phyloP scores from a whole-genome alignment of 2,329 filamentous ascomycete genomes.

The Hypoxylon sp. region DNA sequence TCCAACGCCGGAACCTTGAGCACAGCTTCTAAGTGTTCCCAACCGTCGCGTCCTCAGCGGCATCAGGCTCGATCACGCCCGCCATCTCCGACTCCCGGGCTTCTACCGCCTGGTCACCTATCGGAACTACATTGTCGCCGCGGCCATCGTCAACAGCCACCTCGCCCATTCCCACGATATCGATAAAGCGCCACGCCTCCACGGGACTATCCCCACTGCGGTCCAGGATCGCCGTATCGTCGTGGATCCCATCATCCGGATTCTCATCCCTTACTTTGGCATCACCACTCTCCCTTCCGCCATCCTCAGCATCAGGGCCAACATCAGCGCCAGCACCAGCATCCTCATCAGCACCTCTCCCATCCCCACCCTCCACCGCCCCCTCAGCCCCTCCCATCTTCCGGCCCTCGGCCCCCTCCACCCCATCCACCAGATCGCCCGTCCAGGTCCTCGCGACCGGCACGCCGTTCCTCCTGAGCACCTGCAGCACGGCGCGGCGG shows the following conservation, averaged over 20 bases:
- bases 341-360: slow-evolving; percentile 46
- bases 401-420: background rate
- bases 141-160: slow-evolving; percentile 43
- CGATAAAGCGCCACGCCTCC: slow-evolving; percentile 67
- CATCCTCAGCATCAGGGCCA: background rate
- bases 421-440: slow-evolving; percentile 66
- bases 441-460: slow-evolving; percentile 65
- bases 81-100: slow-evolving; percentile 56
- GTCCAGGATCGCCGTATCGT: slow-evolving; percentile 68
- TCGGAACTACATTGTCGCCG: slow-evolving; percentile 21
- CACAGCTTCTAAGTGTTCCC: background rate
- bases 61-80: slow-evolving; percentile 55
- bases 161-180: slow-evolving; percentile 65
- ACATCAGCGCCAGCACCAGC: slow-evolving; percentile 10
- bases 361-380: slow-evolving; percentile 26
- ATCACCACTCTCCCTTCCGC: slow-evolving; percentile 3
- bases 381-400: background rate
- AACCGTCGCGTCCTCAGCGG: slow-evolving; percentile 1
- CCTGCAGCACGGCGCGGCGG: slow-evolving; percentile 70
- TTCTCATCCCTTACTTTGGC: slow-evolving; percentile 41
- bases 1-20: slow-evolving; percentile 1
- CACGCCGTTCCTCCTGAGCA: slow-evolving; percentile 66
- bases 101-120: slow-evolving; percentile 43
- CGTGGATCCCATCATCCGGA: slow-evolving; percentile 53
- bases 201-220: slow-evolving; percentile 58